These are phyloP conservation scores for Ustilago trichophora DNA, from an alignment of 1,284 basidiomycete genomes.

Conservation along the genomic window DNA sequence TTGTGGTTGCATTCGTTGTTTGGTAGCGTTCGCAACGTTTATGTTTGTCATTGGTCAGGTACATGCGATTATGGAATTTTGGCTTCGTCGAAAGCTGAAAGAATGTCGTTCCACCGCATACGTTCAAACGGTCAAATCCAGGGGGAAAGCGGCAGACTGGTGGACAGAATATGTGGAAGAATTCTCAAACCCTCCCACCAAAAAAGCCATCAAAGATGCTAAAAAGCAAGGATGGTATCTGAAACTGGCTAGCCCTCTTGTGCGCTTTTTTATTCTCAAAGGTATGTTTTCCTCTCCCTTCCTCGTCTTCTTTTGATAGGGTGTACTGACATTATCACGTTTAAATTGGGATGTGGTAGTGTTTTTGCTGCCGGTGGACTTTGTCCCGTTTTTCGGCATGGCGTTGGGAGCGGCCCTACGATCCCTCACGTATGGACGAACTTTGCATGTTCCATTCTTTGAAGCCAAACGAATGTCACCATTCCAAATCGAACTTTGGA, in stretches of 20 bases:
- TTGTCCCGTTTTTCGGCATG: constrained; percentile 59
- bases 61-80: constrained; percentile 61
- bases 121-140: constrained; percentile 50
- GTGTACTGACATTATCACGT: too few species aligned
- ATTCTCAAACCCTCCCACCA: constrained; percentile 55
- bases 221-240: constrained; percentile 56
- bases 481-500: constrained; percentile 58
- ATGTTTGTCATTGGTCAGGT: constrained; percentile 63
- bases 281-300: constrained; percentile 19
- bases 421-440: constrained; percentile 45
- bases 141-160: constrained; percentile 61
- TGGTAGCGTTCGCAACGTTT: constrained; percentile 61
- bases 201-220: constrained; percentile 52
- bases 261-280: constrained; percentile 52
- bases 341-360: too few species aligned
- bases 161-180: constrained; percentile 65
- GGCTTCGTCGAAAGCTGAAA: constrained; percentile 50
- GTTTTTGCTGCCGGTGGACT: constrained; percentile 56
- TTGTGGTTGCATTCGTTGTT: too few species aligned
- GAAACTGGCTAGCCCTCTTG: constrained; percentile 46
- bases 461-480: constrained; percentile 63
- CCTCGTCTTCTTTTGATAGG: too few species aligned
- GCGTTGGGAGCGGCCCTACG: constrained; percentile 44
- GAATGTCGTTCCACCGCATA: constrained; percentile 58
- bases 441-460: constrained; percentile 54